These are phyloP conservation scores for Cetradonia linearis DNA, from an alignment of 495 filamentous ascomycete species.

Conservation along the genomic window DNA sequence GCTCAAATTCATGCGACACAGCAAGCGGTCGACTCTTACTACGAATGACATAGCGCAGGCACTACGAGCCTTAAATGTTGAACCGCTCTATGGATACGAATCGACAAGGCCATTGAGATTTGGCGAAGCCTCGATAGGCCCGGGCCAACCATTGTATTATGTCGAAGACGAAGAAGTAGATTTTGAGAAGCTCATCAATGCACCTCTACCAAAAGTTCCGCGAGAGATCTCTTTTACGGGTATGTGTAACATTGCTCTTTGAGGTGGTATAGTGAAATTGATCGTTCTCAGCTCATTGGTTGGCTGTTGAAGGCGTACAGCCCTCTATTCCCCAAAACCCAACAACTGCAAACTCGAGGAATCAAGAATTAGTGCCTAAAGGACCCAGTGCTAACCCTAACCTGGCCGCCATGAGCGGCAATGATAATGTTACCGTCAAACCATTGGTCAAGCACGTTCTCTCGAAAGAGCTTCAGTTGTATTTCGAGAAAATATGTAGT, in stretches of 20 bases:
- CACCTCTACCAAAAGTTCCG: constrained; percentile 85
- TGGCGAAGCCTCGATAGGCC: constrained; percentile 86
- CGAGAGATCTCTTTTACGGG: constrained; percentile 86
- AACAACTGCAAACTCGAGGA: constrained; percentile 66
- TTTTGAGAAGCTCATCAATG: constrained; percentile 97
- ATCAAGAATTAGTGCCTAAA: constrained; percentile 77
- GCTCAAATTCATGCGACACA: constrained; percentile 87
- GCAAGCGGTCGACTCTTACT: constrained; percentile 67
- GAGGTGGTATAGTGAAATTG: constrained; percentile 16
- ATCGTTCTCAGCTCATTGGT: constrained; percentile 67
- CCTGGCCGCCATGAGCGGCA: constrained; percentile 70
- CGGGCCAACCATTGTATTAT: constrained; percentile 93
- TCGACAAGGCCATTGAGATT: constrained; percentile 75
- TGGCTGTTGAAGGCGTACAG: constrained; percentile 91
- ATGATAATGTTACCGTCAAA: constrained; percentile 71
- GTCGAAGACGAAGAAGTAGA: constrained; percentile 98
- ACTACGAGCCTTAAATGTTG: constrained; percentile 74
- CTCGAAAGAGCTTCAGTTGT: constrained; percentile 90
- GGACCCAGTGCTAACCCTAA: constrained; percentile 75
- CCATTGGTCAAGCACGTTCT: constrained; percentile 90
- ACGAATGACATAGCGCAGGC: constrained; percentile 82
- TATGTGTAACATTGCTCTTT: constrained; percentile 30
- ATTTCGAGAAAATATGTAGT: constrained; percentile 85
- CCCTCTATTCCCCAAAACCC: constrained; percentile 95
- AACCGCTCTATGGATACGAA: constrained; percentile 93